Evolutionary conservation across 345 rosid genomes (phyloP), one percentile per base, ranked within the genome.

Genomic region (Salix arbutifolia): DNA sequence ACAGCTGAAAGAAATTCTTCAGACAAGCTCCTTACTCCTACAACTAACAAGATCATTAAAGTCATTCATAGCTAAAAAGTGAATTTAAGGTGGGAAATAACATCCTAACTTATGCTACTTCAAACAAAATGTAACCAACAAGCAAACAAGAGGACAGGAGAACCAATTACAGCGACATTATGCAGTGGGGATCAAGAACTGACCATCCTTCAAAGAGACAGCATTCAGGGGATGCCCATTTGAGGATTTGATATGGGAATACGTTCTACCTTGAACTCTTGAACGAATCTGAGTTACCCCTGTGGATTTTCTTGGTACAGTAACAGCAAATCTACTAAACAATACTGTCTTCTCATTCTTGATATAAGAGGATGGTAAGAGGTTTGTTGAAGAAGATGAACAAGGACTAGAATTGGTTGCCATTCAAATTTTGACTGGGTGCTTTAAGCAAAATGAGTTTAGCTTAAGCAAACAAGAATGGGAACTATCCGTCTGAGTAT

Each of bases 161-260:
- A 70, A 38, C 67, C 40, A 71, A 67, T 13, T 5, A 14, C 6
- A 46, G 17, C 50, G 14, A 46, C 50, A 46, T 46, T 46, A 46
- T 44, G 46, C 13, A 18, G 3, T 5, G 46, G 61, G 37, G 71
- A 35, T 56, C 56, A 74, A 72, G 79, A 83, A 85, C 88, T 84
- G 72, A 88, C 98, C 88, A 73, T 89, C 88, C 69, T 86, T 91
- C 81, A 80, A 81, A 78, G 90, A 82, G 61, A 90, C 85, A 23
- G 89, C 89, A 65, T 85, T 73, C 13, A 83, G 70, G 21, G 91
- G 85, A 52, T 83, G 81, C 76, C 91, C 98, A 84, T 94, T 91
- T 1, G 91, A 86, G 79, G 92, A 88, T 69, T 87, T 82, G 82
- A 87, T 86, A 44, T 75, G 89, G 82, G 89, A 86, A 37, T 46